Base-by-base conservation (phyloP, 768 basidiomycete species). In the Serendipita sp. region DNA sequence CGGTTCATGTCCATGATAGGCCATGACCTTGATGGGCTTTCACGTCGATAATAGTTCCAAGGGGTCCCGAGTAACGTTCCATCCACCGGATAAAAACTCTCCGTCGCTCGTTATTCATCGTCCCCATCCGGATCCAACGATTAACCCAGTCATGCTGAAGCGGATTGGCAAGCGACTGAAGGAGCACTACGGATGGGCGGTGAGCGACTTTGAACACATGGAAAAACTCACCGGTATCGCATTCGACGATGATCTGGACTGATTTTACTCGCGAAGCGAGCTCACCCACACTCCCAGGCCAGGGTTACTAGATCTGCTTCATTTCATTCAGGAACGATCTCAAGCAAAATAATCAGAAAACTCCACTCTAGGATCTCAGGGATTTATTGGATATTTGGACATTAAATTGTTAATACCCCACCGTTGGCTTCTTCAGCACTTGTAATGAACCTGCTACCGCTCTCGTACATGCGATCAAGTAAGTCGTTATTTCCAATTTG, bases 21-120 rank as follows among this genome's bases (percentile, higher is more conserved):
- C 88, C 44, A 88, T 91, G 88, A 74, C 77, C 44, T 86, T 86
- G 54, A 83, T 91, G 81, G 88, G 88, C 41, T 91, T 91, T 72
- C 74, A 74, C 2, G 85, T 84, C 68, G 83, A 84, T 70, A 85
- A 85, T 3, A 83, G 82, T 66, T 88, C 87, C 2, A 87, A 88
- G 18, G 89, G 89, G 2, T 89, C 88, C 8, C 87, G 86, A 71
- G 89, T 91, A 41, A 80, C 88, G 44, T 91, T 91, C 70, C 83
- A 88, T 72, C 88, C 88, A 56, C 89, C 86, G 16, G 76, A 83
- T 68, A 70, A 72, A 24, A 24, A 24, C 24, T 24, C 24, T 24
- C 24, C 24, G 24, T 24, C 24, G 24, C 24, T 24, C 24, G 24
- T 24, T 24, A 48, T 62, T 45, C 15, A 45, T 68, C 89, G 87